Percentiles rank a stretch among this genome's conserved stretches.
Conservation (phyloP, 768 basidiomycete genomes). For the Pulveroboletus ravenelii region DNA sequence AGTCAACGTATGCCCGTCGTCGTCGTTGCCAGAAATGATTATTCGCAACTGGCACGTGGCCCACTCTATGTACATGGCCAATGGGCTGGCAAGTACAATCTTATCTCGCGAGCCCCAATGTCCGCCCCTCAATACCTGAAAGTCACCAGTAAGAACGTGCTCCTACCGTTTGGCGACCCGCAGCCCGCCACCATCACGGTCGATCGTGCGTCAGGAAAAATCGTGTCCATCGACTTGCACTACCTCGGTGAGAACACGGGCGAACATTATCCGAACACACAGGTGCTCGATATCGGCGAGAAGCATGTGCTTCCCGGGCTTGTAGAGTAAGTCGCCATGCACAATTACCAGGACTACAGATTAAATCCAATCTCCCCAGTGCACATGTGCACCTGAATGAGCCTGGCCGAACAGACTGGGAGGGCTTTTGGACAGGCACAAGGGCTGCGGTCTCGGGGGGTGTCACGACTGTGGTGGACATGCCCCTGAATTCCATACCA, state of each 20-base stretch:
- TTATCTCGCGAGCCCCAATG: constrained; percentile 11
- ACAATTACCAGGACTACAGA: neutral
- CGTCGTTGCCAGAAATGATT: constrained; percentile 1
- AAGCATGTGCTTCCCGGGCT: constrained; percentile 70
- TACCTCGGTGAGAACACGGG: constrained; percentile 29
- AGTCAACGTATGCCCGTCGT: neutral
- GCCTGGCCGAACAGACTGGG: constrained; percentile 91
- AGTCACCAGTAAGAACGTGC: constrained; percentile 51
- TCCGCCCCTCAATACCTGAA: constrained; percentile 25
- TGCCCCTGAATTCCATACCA: constrained; percentile 97
- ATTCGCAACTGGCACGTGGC: constrained; percentile 2
- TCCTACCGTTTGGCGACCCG: constrained; percentile 49
- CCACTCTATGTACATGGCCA: too few species aligned
- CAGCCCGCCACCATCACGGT: constrained; percentile 65
- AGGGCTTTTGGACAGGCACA: constrained; percentile 91
- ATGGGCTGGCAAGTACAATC: neutral
- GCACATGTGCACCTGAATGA: constrained; percentile 93
- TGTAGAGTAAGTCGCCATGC: constrained; percentile 53
- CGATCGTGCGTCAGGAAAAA: constrained; percentile 53
- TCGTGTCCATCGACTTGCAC: constrained; percentile 43
- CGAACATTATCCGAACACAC: constrained; percentile 18
- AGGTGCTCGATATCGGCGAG: constrained; percentile 54
- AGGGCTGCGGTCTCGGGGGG: constrained; percentile 88
- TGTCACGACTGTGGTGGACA: constrained; percentile 93
- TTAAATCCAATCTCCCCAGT: constrained; percentile 35